Evolutionary conservation across 23 red algal species (phyloP).

Genomic region (Chondrus crispus): DNA sequence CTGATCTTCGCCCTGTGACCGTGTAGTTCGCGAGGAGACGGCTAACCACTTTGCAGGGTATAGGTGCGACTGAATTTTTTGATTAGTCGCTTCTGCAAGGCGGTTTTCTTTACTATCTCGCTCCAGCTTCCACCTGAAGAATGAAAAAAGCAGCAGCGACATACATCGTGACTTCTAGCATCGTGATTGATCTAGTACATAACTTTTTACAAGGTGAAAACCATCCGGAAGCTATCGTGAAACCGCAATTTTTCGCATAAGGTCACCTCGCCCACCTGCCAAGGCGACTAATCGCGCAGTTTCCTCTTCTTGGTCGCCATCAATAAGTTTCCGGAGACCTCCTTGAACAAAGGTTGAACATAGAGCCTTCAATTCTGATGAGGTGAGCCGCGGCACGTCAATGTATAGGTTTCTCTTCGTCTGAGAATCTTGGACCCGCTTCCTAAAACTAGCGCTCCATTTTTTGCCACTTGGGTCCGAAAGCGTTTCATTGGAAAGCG

Average conservation of each 20-base stretch:
- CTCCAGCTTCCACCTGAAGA: no score
- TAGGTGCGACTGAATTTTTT: no score
- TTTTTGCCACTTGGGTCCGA: conserved; percentile 17
- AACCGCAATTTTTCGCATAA: conserved; percentile 21
- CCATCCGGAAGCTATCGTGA: no score
- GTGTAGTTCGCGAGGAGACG: background rate
- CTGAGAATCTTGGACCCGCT: background rate
- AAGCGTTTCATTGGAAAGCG: conserved; percentile 19
- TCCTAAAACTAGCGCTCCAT: conserved; percentile 15
- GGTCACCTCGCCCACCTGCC: conserved; percentile 46
- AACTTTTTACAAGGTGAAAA: no score
- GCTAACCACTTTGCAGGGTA: background rate
- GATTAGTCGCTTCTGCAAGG: no score
- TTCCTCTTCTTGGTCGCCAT: background rate
- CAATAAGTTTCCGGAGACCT: background rate
- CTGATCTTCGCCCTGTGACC: background rate
- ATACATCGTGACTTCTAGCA: no score
- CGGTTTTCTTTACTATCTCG: no score
- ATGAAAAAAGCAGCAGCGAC: no score
- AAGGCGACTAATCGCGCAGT: conserved; percentile 18
- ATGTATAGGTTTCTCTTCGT: background rate
- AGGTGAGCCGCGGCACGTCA: conserved; percentile 14
- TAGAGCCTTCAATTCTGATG: conserved; percentile 41
- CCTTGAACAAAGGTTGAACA: conserved; percentile 51
- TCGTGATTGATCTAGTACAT: no score